Evolutionary conservation across 768 basidiomycete genomes (phyloP), one percentile per base, ranked within the genome.

Genomic region (Polyporus arcularius): DNA sequence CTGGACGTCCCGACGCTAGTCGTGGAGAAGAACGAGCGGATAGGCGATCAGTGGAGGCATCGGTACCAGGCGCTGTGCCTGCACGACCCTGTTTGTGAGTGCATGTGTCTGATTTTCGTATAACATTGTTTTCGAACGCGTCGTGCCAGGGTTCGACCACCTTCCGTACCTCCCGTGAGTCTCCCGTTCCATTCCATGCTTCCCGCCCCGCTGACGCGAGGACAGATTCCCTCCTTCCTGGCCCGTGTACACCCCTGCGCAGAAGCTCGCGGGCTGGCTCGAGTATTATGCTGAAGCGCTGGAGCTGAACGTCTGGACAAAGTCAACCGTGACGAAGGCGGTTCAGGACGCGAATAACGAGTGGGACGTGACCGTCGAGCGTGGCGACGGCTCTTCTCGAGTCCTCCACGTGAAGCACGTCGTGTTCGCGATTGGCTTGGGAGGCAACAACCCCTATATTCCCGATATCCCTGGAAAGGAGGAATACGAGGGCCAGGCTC

Each of bases 241-340:
- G 85, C 85, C 84, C 0, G 79, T 83, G 4, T 86, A 77, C 51
- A 76, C 79, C 4, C 85, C 86, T 4, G 85, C 85, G 14, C 73
- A 73, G 21, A 85, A 86, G 80, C 71, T 89, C 14, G 88, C 86
- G 0, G 82, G 85, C 60, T 89, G 86, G 85, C 77, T 90, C 3
- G 88, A 89, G 71, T 76, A 72, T 57, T 89, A 88, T 67, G 85
- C 84, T 1, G 77, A 82, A 11, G 67, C 77, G 2, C 71, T 89
- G 58, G 88, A 88, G 61, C 73, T 89, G 55, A 84, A 87, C 64
- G 79, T 85, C 5, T 88, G 87, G 87, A 83, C 80, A n/a, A 81
- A 68, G 9, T 68, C 72, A 16, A 67, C 57, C 6, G 79, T 75
- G 62, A 74, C 60, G 8, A 58, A 62, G 28, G 69, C 66, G 7